phyloP scores from a whole-genome alignment of 2,329 filamentous ascomycete species.

The Aspergillus ibericus region DNA sequence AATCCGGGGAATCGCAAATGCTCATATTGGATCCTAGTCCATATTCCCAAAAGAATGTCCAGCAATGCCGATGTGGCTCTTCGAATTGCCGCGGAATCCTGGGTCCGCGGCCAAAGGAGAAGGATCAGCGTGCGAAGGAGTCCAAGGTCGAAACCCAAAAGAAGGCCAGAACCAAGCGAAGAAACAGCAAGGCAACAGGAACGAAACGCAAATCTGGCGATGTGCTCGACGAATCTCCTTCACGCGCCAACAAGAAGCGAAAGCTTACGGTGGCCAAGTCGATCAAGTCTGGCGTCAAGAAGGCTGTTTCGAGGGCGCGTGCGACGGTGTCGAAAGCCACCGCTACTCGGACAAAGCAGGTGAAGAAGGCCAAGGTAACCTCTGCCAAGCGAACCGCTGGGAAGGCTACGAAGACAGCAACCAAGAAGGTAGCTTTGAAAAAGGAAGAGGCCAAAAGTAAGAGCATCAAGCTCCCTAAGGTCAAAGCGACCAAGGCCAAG shows the following conservation, averaged over 20 bases:
- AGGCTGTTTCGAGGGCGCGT: slow-evolving; percentile 26
- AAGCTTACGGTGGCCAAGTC: slow-evolving; percentile 29
- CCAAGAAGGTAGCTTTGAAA: slow-evolving; percentile 14
- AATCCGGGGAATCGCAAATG: neutral
- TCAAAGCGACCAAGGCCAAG: slow-evolving; percentile 29
- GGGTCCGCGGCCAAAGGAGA: slow-evolving; percentile 56
- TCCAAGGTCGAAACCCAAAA: slow-evolving; percentile 25
- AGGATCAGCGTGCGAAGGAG: slow-evolving; percentile 38
- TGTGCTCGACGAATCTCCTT: slow-evolving; percentile 27
- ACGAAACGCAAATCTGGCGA: slow-evolving; percentile 38
- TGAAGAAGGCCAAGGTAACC: slow-evolving; percentile 18
- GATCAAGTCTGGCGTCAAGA: slow-evolving; percentile 37
- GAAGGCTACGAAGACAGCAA: slow-evolving; percentile 14
- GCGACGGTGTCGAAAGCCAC: slow-evolving; percentile 23
- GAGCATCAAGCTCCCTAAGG: slow-evolving; percentile 30
- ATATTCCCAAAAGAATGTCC: slow-evolving; percentile 62
- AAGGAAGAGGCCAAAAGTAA: slow-evolving; percentile 17
- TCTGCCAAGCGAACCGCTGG: slow-evolving; percentile 14
- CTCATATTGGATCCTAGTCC: slow-evolving; percentile 38
- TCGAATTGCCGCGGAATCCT: slow-evolving; percentile 62
- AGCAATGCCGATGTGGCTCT: slow-evolving; percentile 63
- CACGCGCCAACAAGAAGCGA: slow-evolving; percentile 34
- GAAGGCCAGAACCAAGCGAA: slow-evolving; percentile 20
- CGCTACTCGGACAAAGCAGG: slow-evolving; percentile 17
- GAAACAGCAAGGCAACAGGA: slow-evolving; percentile 17